Conservation (phyloP, 345 rosid genomes). For the Limnanthes douglasii region DNA sequence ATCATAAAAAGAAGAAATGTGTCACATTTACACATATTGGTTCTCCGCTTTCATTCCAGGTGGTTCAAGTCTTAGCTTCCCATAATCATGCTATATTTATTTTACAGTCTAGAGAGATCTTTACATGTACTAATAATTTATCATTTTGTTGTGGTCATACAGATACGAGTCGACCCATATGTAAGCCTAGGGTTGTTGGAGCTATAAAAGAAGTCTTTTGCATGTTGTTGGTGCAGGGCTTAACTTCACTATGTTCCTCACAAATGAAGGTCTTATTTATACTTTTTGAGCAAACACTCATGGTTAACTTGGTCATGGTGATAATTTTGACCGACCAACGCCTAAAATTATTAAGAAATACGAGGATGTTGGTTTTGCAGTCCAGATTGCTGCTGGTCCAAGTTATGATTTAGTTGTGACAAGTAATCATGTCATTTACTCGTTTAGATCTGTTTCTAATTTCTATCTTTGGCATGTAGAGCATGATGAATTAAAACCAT, state of each 20-base stretch:
- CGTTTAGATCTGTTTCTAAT: conserved; percentile 80
- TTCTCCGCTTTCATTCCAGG: conserved; percentile 44
- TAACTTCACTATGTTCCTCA: conserved; percentile 70
- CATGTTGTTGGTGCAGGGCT: conserved; percentile 89
- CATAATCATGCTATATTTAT: conserved; percentile 84
- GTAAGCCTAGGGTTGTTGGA: conserved; percentile 75
- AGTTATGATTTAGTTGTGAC: conserved; percentile 67
- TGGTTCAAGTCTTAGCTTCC: conserved; percentile 81
- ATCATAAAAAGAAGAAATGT: conserved; percentile 80
- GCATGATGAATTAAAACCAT: too few species aligned
- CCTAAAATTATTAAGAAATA: conserved; percentile 51
- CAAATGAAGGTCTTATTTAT: conserved; percentile 62
- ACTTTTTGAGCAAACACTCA: conserved; percentile 71
- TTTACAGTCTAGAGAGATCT: conserved; percentile 87
- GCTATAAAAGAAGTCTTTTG: conserved; percentile 67
- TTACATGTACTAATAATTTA: conserved; percentile 90
- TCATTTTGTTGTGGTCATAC: conserved; percentile 79
- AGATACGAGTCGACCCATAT: conserved; percentile 64
- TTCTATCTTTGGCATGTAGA: conserved; percentile 98
- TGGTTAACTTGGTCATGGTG: conserved; percentile 98
- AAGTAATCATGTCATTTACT: conserved; percentile 48
- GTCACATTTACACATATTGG: conserved; percentile 61
- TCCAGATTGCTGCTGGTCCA: conserved; percentile 83
- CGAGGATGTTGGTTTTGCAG: conserved; percentile 39
- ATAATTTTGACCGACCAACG: conserved; percentile 56